Percentiles rank a stretch among this genome's conserved stretches.
phyloP scores from a whole-genome alignment of 371 early-diverging fungal species.

The Circinella minor region DNA sequence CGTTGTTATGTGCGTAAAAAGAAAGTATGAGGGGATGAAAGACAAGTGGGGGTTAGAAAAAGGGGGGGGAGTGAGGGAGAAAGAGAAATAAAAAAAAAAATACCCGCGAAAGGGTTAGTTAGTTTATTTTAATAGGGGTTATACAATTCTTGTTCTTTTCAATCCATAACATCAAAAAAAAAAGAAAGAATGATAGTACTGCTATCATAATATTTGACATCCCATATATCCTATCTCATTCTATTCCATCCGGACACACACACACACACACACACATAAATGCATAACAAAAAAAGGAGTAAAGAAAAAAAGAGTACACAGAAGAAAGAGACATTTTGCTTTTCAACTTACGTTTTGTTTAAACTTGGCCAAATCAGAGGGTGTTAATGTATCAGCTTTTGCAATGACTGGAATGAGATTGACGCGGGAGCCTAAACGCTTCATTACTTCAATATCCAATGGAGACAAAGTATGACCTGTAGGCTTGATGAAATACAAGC shows the following conservation, averaged over 20 bases:
- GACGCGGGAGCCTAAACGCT: conserved; percentile 80
- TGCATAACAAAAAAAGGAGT: not conserved
- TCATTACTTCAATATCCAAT: conserved; percentile 90
- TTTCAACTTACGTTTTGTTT: conserved; percentile 71
- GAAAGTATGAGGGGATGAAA: not conserved
- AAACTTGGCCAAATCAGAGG: conserved; percentile 78
- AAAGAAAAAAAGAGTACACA: not conserved
- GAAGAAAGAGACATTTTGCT: not conserved
- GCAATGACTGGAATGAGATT: conserved; percentile 94
- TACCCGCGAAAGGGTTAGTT: conserved; percentile 3
- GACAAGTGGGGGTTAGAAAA: not conserved
- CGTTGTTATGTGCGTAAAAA: too few species aligned
- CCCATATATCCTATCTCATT: too few species aligned
- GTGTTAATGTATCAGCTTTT: conserved; percentile 93
- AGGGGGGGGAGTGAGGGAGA: not conserved
- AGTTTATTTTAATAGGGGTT: not conserved
- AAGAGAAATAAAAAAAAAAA: not conserved
- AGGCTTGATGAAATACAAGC: conserved; percentile 89
- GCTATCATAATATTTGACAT: too few species aligned
- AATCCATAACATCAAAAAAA: too few species aligned
- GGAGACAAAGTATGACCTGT: conserved; percentile 89
- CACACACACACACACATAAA: not conserved
- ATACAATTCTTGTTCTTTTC: too few species aligned
- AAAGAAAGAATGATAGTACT: too few species aligned
- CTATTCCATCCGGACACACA: too few species aligned